Evolutionary conservation across 768 basidiomycete genomes (phyloP), one percentile per base, ranked within the genome.

Genomic region (Tulasnella sp.): DNA sequence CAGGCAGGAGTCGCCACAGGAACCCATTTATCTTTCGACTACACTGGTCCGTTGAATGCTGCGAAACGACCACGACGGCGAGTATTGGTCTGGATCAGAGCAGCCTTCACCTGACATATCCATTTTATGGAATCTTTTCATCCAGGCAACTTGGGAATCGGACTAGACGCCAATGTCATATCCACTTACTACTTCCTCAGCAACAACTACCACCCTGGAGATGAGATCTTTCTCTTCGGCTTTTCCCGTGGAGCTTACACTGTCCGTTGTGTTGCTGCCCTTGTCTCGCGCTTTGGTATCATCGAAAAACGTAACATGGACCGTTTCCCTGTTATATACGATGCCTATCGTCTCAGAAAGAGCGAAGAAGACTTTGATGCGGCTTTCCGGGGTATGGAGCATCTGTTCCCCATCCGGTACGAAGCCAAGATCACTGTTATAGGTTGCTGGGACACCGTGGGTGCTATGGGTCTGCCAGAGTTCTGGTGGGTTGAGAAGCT

Each of bases 391-490:
- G 34, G 15, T 5, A 38, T 38, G 34, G 15, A 38, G 34, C 5
- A 38, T 5, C 34, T 7, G 5, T 38, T 38, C 34, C 34, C 34
- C 5, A 38, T 15, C 5, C 34, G 34, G 15, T 38, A 38, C 15
- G 7, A 5, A 38, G 29, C 48, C 27, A 75, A 1, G 58, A 76
- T 73, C 0, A 81, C 82, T 4, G 90, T 86, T 70, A 90, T 89
- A 70, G 66, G 74, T 62, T 83, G 82, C 0, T 90, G 85, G 67
- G 84, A 80, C 53, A 76, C 73, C 34, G 29, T 21, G 19, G 83
- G 88, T 4, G 71, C 74, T 17, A 75, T 90, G 19, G 84, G 87
- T 17, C 89, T 89, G 55, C 68, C 90, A 50, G 88, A 88, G 0
- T 82, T 86, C 49, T 90, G 86, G 85, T 85, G 64, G 59, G 5